Evolutionary conservation across 2,329 filamentous ascomycete species (phyloP).

Genomic region (Fusarium protoensiforme): DNA sequence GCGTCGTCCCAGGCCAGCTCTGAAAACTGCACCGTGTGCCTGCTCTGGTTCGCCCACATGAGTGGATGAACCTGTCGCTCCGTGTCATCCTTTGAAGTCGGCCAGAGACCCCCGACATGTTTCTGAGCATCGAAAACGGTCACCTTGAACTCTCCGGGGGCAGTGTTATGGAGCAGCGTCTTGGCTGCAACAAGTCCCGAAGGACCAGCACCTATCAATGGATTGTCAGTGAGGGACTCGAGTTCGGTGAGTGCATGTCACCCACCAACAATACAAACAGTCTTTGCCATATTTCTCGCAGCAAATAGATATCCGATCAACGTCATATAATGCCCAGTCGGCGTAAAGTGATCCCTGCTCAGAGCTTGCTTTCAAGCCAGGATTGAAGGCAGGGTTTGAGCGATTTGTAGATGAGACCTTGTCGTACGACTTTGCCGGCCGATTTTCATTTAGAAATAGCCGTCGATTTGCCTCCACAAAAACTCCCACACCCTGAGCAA

Average conservation of each 20-base stretch:
- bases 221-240: constrained; percentile 1
- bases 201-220: constrained; percentile 70
- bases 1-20: constrained; percentile 76
- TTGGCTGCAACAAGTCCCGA: constrained; percentile 78
- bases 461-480: not conserved
- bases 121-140: constrained; percentile 75
- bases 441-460: not conserved
- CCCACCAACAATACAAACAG: constrained; percentile 56
- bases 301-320: constrained; percentile 21
- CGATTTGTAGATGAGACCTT: constrained; percentile 31
- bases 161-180: constrained; percentile 72
- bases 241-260: not conserved
- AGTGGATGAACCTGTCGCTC: constrained; percentile 70
- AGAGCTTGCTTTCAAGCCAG: constrained; percentile 9
- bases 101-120: constrained; percentile 84
- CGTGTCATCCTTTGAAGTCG: constrained; percentile 60
- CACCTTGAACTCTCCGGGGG: constrained; percentile 69
- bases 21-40: constrained; percentile 78
- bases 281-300: constrained; percentile 49
- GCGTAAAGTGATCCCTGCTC: constrained; percentile 1
- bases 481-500: not conserved
- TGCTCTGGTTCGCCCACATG: constrained; percentile 80
- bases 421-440: not conserved
- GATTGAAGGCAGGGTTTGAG: constrained; percentile 23
- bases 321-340: constrained; percentile 29